A percentile compares a stretch with the other conserved stretches of the same genome.
These are phyloP conservation scores for Phascolomyces articulosus DNA, from an alignment of 371 early-diverging fungal genomes.

Conservation along the genomic window DNA sequence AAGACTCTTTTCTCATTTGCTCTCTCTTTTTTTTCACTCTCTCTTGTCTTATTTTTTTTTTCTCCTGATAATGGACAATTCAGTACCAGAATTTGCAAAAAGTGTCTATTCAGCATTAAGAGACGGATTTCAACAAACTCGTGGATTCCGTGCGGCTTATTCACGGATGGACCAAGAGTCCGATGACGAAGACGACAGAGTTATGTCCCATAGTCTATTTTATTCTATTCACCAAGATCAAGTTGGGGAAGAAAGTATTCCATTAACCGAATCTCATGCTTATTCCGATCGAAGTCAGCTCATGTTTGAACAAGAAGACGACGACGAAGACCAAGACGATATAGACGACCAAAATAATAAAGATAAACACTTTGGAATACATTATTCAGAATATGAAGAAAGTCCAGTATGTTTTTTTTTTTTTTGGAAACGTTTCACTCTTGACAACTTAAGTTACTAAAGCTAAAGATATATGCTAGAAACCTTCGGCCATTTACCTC, in stretches of 20 bases:
- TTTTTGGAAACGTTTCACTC: too few relatives aligned
- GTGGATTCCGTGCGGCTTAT: constrained; percentile 33
- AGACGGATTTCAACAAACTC: constrained; percentile 29
- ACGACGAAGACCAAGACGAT: constrained; percentile 15
- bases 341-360: constrained; percentile 1
- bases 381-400: constrained; percentile 31
- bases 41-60: not conserved
- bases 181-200: constrained; percentile 36
- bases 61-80: constrained; percentile 13
- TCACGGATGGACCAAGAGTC: constrained; percentile 48
- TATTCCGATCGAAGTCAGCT: constrained; percentile 53
- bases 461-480: constrained; percentile 27
- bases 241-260: constrained; percentile 45
- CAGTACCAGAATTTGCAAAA: constrained; percentile 18
- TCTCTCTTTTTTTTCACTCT: not conserved
- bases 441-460: not conserved
- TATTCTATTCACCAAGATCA: constrained; percentile 40
- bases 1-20: not conserved
- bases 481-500: constrained; percentile 62
- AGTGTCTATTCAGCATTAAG: constrained; percentile 25
- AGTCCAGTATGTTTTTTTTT: constrained; percentile 21
- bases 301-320: constrained; percentile 35
- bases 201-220: constrained; percentile 38
- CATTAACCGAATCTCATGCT: constrained; percentile 42
- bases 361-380: not conserved